Base-by-base conservation (phyloP, 78 protist species). In the Dictyostelium brefeldianum region DNA sequence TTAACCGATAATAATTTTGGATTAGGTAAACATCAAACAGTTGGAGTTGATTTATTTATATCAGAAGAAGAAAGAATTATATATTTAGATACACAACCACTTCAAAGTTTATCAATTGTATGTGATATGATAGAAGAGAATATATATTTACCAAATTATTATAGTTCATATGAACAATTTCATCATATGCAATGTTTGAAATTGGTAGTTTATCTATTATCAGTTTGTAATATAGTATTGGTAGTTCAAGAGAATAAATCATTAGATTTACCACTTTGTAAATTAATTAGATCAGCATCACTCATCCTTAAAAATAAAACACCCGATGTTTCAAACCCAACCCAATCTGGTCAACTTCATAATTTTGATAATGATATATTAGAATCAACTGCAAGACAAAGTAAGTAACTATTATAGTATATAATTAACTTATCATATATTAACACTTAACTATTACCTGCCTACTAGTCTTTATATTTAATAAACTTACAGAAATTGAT, bases 401-500 rank as follows among this genome's bases (percentile, higher is more conserved):
- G 91, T 83, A 83, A 36, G 9, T 20, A 43, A 43, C 36, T 20
- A 43, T 12, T 75, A 75, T 27, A 5, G 17, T 15, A n/a, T 46
- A 73, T 70, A 10, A 41, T 14, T 46, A 46, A 11, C 46, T 14
- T 15, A 17, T 17, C 29, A 22, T 73, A 46, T 46, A 14, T 12
- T 6, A 69, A 27, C 8, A 8, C 22, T 14, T 27, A n/a, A n/a
- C n/a, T n/a, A n/a, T n/a, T n/a, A n/a, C n/a, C n/a, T n/a, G n/a
- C n/a, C n/a, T 41, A 6, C 1, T 70, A 83, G 93, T 87, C 5
- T 87, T 77, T 87, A 29, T 87, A 36, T 87, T 87, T 77, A 87
- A 87, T 64, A 87, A 87, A 51, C 17, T 87, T 18, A 53, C 93
- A 77, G 93, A 87, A 17, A 46, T 87, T 9, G 93, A 87, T 77